Evolutionary conservation across 75 land plant species (phyloP), one percentile per base, ranked within the genome.

Genomic region (Larix kaempferi): DNA sequence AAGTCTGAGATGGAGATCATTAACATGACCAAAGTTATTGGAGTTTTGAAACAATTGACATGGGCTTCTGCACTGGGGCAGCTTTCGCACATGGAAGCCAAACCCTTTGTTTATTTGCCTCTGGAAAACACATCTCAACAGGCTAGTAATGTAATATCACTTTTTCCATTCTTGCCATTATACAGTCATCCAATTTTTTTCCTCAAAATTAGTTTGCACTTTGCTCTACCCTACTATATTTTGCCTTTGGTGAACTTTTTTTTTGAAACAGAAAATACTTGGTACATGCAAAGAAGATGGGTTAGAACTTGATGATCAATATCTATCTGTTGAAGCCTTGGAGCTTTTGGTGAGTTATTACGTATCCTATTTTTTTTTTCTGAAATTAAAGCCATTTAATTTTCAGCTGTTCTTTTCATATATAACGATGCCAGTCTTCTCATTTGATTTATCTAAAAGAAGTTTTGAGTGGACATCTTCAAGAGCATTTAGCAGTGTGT

Each of bases 41-140:
- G 63, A 55, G 76, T 82, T 22, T 17, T 82, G 15, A 67, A 80
- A 44, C 41, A 82, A 57, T 54, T 82, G 55, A 69, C 83, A 59
- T 82, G 83, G 83, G 81, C 75, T 41, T 49, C 81, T 71, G 83
- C 83, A 35, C 63, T 79, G 3, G 81, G 81, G 12, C 82, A 82
- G 8, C 27, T 82, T 79, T 71, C 83, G 61, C 27, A 55, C 5
- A 59, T 76, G 63, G 80, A 78, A 21, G 4, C 39, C 35, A 25
- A 26, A 6, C 72, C 75, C 4, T 35, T 73, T 11, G 74, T 44
- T 26, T 39, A 25, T 69, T 64, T 49, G 25, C 73, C 39, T 29
- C 35, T 29, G 27, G 29, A 26, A 56, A 55, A 25, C 23, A 78
- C 25, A 17, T 27, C 77, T 71, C 76, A 74, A 16, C 72, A 52